Percentiles rank a stretch among this genome's conserved stretches.
Conservation (phyloP, 192 early-diverging fungal species). For the Podila epicladia region DNA sequence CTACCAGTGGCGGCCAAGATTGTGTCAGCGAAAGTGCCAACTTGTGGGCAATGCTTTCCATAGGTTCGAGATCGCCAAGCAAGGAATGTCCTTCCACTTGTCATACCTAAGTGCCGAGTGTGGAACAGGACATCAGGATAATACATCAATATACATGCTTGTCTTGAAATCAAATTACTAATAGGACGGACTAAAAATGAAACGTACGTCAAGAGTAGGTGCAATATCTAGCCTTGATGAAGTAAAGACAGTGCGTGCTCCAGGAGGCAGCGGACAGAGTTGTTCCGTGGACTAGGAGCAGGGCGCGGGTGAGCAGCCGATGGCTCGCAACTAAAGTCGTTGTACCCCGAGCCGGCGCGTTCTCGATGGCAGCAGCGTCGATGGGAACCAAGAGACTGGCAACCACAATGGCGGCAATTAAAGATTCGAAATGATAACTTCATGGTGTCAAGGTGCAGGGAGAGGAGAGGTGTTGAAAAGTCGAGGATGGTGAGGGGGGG, state of each 20-base stretch:
- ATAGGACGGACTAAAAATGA: too few relatives aligned
- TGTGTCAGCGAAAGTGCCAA: slow-evolving; percentile 21
- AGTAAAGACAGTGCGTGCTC: background rate
- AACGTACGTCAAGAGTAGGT: slow-evolving; percentile 19
- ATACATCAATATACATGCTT: too few relatives aligned
- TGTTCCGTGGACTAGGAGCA: slow-evolving; percentile 29
- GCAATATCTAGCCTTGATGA: slow-evolving; percentile 26
- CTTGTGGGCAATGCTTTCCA: slow-evolving; percentile 25
- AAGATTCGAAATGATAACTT: too few relatives aligned
- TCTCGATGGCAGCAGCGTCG: slow-evolving; percentile 4
- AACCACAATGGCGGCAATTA: too few relatives aligned
- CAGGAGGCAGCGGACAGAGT: slow-evolving; percentile 21
- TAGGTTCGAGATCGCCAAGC: slow-evolving; percentile 29
- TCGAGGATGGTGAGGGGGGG: too few relatives aligned
- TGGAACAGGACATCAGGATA: too few relatives aligned
- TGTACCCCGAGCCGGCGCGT: slow-evolving; percentile 16
- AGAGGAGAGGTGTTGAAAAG: too few relatives aligned
- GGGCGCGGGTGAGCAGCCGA: slow-evolving; percentile 20
- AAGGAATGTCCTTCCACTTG: background rate
- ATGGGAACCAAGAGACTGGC: too few relatives aligned
- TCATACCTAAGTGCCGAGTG: slow-evolving; percentile 2
- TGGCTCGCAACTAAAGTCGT: slow-evolving; percentile 30
- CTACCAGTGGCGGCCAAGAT: slow-evolving; percentile 3
- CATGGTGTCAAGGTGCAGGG: too few relatives aligned
- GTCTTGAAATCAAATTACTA: too few relatives aligned